Conservation (phyloP, 805 yeast species). For the Candida suzukii region DNA sequence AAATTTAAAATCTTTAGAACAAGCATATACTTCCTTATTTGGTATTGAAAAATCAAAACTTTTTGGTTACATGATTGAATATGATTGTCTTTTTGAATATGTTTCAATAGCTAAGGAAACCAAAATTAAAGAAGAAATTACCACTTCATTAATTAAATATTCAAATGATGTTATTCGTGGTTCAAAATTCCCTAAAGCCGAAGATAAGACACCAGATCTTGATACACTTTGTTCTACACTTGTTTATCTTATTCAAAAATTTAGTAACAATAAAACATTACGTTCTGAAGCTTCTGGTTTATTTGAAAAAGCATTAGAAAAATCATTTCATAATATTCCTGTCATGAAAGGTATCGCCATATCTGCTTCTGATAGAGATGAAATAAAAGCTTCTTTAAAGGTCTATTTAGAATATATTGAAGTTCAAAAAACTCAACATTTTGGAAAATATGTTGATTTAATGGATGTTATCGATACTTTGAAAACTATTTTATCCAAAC, state of each 20-base stretch:
- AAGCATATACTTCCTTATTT: constrained; percentile 3
- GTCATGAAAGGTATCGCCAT: constrained; percentile 28
- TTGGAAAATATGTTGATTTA: constrained; percentile 29
- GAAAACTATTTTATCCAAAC: background rate
- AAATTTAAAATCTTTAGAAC: background rate
- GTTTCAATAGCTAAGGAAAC: background rate
- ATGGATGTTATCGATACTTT: constrained; percentile 21
- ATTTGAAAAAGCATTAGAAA: constrained; percentile 28
- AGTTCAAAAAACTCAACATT: constrained; percentile 28
- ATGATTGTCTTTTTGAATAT: background rate
- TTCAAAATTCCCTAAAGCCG: constrained; percentile 38
- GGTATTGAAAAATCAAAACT: constrained; percentile 1
- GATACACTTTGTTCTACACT: constrained; percentile 19
- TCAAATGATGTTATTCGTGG: constrained; percentile 11
- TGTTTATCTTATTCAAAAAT: constrained; percentile 9
- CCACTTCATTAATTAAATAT: background rate
- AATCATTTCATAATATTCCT: constrained; percentile 40
- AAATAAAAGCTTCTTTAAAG: constrained; percentile 26
- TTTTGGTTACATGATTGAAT: constrained; percentile 1
- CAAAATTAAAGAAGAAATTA: background rate
- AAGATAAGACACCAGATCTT: constrained; percentile 23
- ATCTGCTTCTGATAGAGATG: constrained; percentile 11
- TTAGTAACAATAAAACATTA: constrained; percentile 2
- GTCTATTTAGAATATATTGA: constrained; percentile 35
- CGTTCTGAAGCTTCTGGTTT: constrained; percentile 16